Conservation (phyloP, 1,284 basidiomycete genomes). For the Heterobasidion annosum region DNA sequence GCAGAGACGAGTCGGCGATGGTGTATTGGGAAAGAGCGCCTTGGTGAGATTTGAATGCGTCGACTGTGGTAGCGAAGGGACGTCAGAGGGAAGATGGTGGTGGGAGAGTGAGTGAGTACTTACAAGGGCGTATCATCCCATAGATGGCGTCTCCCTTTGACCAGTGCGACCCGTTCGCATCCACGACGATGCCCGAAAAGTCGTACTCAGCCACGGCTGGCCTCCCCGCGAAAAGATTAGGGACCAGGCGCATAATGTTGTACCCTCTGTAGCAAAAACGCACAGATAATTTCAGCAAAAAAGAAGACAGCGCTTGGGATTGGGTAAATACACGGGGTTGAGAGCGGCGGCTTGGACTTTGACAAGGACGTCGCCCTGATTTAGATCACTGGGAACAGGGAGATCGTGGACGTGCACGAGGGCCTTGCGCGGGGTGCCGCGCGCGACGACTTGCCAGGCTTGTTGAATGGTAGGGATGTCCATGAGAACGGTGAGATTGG, state of each 20-base stretch:
- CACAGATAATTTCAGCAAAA: not conserved
- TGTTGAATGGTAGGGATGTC: constrained; percentile 18
- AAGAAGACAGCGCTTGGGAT: not conserved
- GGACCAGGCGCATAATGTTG: constrained; percentile 43
- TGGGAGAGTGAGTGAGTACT: constrained; percentile 9
- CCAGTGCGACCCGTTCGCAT: constrained; percentile 42
- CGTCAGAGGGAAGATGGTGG: not conserved
- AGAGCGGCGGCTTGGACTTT: constrained; percentile 55
- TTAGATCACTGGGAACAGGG: constrained; percentile 34
- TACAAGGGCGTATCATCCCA: constrained; percentile 36
- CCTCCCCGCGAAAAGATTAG: constrained; percentile 36
- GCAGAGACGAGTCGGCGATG: constrained; percentile 27
- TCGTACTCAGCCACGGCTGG: constrained; percentile 53
- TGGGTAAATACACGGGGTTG: constrained; percentile 50
- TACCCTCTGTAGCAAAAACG: constrained; percentile 29
- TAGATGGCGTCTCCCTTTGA: constrained; percentile 50
- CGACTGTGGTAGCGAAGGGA: not conserved
- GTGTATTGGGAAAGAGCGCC: constrained; percentile 49
- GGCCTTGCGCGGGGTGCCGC: constrained; percentile 32
- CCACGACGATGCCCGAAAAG: constrained; percentile 49
- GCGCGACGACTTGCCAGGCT: constrained; percentile 22
- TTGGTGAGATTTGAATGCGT: constrained; percentile 23
- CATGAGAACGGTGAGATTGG: not conserved
- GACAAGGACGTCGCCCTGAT: constrained; percentile 44
- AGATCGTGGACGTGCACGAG: constrained; percentile 35